Evolutionary conservation across 2,329 filamentous ascomycete species (phyloP), one percentile per base, ranked within the genome.

Genomic region (Clonostachys rhizophaga): DNA sequence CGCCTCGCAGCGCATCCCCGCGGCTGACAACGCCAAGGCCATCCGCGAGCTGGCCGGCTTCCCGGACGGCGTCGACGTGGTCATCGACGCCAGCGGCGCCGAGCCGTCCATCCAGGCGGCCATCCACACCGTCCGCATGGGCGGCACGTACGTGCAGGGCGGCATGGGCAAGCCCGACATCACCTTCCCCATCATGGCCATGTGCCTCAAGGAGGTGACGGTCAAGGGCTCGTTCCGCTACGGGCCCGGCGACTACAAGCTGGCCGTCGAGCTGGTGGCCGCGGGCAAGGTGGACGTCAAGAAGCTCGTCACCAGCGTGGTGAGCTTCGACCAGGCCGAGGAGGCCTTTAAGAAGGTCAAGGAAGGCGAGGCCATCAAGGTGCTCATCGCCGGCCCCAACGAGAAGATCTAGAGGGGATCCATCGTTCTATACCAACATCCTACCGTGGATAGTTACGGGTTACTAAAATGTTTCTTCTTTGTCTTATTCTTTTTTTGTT

Each of bases 161-260:
- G 91, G 91, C 47, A 95, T 96, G 90, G 92, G 92, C 60, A 87
- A 86, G 63, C 68, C 83, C 37, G 89, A 96, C 60, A 91, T 96
- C 65, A 87, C 70, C 9, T 96, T 96, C 73, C 92, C 92, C 45
- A 95, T 97, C 64, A 88, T 92, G 80, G 86, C 88, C 6, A 76
- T 95, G 61, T 95, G 91, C 65, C 78, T 84, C 44, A 96, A 96
- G 72, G 92, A 97, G 74, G 75, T 96, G 45, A 95, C 85, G 11
- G 78, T 88, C 42, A 88, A 86, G 62, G 92, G 92, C 18, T 91
- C 86, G 52, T 97, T 97, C 77, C 82, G 92, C 37, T 97, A 97
- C 67, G 86, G 86, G 5, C 80, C 83, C 47, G 91, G 91, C 17
- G 92, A 96, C 67, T 97, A 96, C 68, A 80, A 84, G 62, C 80